Percentiles rank a stretch among this genome's conserved stretches.
phyloP scores from a whole-genome alignment of 352 stramenopile species.

The Plasmopara halstedii region DNA sequence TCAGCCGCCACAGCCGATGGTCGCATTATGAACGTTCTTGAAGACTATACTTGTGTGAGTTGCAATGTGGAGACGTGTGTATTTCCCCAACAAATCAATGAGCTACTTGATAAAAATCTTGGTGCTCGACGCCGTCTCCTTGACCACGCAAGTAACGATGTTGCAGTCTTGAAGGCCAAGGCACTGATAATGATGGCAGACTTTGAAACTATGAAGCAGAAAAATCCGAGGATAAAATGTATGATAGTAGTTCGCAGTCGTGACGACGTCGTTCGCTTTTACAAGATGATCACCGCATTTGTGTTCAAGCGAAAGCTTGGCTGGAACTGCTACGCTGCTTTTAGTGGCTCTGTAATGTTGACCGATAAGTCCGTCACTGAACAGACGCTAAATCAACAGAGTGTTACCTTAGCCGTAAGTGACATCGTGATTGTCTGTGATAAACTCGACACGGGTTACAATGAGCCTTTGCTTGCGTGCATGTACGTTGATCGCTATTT shows the following conservation, averaged over 20 bases:
- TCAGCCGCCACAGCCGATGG: slow-evolving; percentile 38
- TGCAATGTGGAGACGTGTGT: slow-evolving; percentile 50
- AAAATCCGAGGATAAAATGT: slow-evolving; percentile 32
- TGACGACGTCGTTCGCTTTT: slow-evolving; percentile 73
- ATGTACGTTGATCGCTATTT: slow-evolving; percentile 84
- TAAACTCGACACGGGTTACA: slow-evolving; percentile 83
- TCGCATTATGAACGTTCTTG: slow-evolving; percentile 57
- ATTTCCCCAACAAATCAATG: slow-evolving; percentile 32
- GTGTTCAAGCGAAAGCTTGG: slow-evolving; percentile 40
- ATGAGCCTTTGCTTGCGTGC: slow-evolving; percentile 55
- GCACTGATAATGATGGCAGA: slow-evolving; percentile 65
- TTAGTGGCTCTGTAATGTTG: slow-evolving; percentile 41
- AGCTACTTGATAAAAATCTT: slow-evolving; percentile 18
- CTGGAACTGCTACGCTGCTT: slow-evolving; percentile 66
- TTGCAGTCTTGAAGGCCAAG: slow-evolving; percentile 63
- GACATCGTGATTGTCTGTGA: slow-evolving; percentile 81
- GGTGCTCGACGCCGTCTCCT: slow-evolving; percentile 36
- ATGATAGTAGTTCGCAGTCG: slow-evolving; percentile 78
- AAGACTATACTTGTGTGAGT: slow-evolving; percentile 50
- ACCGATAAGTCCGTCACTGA: slow-evolving; percentile 39
- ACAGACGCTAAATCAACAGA: slow-evolving; percentile 52
- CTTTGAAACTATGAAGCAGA: slow-evolving; percentile 29
- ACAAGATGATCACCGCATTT: slow-evolving; percentile 52
- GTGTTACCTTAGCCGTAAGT: slow-evolving; percentile 40
- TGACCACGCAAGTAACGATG: slow-evolving; percentile 50